A percentile compares a stretch with the other conserved stretches of the same genome.
Evolutionary conservation across 805 yeast species (phyloP).

Genomic region (Wickerhamiella australiensis): DNA sequence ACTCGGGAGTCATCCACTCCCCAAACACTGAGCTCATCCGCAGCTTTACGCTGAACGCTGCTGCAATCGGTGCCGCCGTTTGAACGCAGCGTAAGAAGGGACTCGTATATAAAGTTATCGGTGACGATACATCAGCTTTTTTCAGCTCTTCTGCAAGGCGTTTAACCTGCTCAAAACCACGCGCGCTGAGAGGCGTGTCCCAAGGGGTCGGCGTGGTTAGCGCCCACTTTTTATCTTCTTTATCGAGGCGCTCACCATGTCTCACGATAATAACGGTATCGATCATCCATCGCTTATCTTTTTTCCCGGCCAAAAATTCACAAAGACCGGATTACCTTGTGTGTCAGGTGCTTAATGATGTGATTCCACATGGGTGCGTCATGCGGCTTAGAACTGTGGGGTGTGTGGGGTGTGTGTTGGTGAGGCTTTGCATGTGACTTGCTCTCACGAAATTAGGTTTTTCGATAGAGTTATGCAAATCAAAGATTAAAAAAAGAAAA

Average conservation of each 20-base stretch:
- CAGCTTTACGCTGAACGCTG: constrained; percentile 8
- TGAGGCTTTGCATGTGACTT: neutral
- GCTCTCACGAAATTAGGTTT: no score
- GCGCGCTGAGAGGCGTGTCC: constrained; percentile 29
- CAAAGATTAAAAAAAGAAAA: neutral
- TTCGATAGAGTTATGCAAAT: neutral
- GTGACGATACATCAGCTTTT: constrained; percentile 8
- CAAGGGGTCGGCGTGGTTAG: constrained; percentile 28
- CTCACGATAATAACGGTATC: constrained; percentile 25
- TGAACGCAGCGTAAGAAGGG: constrained; percentile 32
- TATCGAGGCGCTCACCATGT: constrained; percentile 29
- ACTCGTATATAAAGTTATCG: constrained; percentile 22
- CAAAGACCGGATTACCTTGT: neutral
- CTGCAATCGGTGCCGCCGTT: constrained; percentile 27
- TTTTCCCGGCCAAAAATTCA: neutral
- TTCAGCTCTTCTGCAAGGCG: constrained; percentile 13
- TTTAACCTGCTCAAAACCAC: constrained; percentile 9
- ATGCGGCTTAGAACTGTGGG: no score
- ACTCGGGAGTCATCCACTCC: constrained; percentile 32
- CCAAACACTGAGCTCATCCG: constrained; percentile 29
- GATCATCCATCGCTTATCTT: constrained; percentile 13
- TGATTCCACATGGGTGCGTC: no score
- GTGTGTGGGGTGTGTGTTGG: no score
- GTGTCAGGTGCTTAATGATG: neutral
- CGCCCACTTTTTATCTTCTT: constrained; percentile 26